A percentile compares a stretch with the other conserved stretches of the same genome.
phyloP scores from a whole-genome alignment of 2,329 filamentous ascomycete genomes.

The Zasmidium cellare region DNA sequence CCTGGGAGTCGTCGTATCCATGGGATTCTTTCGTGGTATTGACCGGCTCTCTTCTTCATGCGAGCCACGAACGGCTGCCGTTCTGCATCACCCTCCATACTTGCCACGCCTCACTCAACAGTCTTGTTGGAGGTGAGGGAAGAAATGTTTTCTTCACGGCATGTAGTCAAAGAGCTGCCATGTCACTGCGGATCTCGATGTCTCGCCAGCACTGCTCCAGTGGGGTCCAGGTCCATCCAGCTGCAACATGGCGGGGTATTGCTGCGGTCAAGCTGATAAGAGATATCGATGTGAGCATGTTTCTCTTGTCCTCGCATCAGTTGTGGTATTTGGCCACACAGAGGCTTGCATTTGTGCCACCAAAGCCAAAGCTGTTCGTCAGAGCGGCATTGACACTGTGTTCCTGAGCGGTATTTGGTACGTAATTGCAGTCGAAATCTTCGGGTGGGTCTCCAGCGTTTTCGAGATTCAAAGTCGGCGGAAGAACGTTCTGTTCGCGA shows the following conservation, averaged over 20 bases:
- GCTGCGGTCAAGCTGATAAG: not conserved
- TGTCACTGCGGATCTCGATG: not conserved
- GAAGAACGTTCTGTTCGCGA: slow-evolving; percentile 65
- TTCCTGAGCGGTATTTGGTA: slow-evolving; percentile 70
- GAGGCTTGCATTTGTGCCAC: slow-evolving; percentile 89
- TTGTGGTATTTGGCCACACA: slow-evolving; percentile 62
- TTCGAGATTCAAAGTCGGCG: slow-evolving; percentile 82
- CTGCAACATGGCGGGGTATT: slow-evolving; percentile 1
- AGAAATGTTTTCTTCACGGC: not conserved
- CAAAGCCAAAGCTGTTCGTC: slow-evolving; percentile 97
- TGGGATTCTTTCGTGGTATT: slow-evolving; percentile 54
- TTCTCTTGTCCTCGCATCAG: not conserved
- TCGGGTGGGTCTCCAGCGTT: slow-evolving; percentile 59
- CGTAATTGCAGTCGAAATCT: slow-evolving; percentile 80
- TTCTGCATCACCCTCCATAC: slow-evolving; percentile 13
- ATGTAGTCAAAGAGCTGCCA: not conserved
- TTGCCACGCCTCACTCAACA: not conserved
- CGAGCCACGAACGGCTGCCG: slow-evolving; percentile 15
- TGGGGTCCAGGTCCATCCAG: not conserved
- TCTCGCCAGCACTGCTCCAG: not conserved
- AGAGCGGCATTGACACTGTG: slow-evolving; percentile 71
- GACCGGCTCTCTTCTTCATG: slow-evolving; percentile 23
- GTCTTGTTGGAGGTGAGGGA: not conserved
- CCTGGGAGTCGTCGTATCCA: slow-evolving; percentile 59
- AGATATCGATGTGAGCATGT: not conserved